phyloP scores from a whole-genome alignment of 768 basidiomycete genomes.

The Lactarius psammicola region DNA sequence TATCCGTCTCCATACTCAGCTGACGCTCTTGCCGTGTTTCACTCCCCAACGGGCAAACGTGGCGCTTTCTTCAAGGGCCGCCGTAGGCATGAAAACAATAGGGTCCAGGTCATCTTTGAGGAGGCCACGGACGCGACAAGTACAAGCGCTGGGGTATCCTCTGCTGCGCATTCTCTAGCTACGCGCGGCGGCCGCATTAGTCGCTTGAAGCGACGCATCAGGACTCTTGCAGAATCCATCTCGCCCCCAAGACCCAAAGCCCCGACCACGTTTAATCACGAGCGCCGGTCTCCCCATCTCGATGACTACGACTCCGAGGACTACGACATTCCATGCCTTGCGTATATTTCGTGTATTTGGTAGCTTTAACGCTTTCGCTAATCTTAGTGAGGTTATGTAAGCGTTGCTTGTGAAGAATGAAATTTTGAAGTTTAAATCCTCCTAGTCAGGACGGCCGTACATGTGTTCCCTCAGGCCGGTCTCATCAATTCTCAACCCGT shows the following conservation, averaged over 20 bases:
- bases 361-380: background rate
- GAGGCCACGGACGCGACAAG: constrained; percentile 3
- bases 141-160: background rate
- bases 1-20: constrained; percentile 21
- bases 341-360: constrained; percentile 22
- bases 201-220: constrained; percentile 11
- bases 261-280: background rate
- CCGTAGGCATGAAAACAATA: background rate
- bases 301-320: constrained; percentile 4
- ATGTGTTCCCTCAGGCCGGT: too few species aligned
- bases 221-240: background rate
- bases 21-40: constrained; percentile 18
- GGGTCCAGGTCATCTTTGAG: background rate
- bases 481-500: background rate
- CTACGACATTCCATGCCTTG: constrained; percentile 24
- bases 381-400: background rate
- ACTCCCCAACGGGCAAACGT: background rate
- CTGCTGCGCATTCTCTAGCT: background rate
- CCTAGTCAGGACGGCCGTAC: background rate
- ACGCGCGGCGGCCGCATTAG: background rate
- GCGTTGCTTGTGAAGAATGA: background rate
- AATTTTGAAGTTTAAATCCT: background rate
- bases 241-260: constrained; percentile 2
- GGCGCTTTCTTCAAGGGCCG: background rate
- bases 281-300: background rate